Evolutionary conservation across 306 rosid genomes (phyloP).

Genomic region (Chamaecrista fasciculata): DNA sequence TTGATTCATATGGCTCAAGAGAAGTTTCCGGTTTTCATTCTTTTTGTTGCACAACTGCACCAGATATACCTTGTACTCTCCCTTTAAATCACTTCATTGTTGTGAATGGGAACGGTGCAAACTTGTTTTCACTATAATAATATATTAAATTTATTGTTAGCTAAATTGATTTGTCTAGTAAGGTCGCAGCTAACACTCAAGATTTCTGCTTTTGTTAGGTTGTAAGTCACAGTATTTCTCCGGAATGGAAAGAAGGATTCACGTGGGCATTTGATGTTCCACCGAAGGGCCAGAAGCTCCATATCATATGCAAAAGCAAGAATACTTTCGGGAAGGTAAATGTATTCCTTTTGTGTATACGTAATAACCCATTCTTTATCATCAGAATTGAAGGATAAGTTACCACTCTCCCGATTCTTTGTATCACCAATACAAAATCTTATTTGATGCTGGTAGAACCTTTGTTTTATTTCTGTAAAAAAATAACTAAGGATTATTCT

Average conservation of each 20-base stretch:
- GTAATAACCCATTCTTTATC: constrained; percentile 21
- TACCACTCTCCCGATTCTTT: neutral
- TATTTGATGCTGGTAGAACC: neutral
- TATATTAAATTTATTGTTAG: constrained; percentile 8
- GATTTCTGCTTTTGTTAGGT: constrained; percentile 51
- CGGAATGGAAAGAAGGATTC: constrained; percentile 99
- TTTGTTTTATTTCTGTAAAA: neutral
- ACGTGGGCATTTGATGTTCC: constrained; percentile 97
- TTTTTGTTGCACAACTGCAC: neutral
- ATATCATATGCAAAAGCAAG: constrained; percentile 95
- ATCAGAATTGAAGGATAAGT: constrained; percentile 21
- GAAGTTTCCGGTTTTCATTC: no score
- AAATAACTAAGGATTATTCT: neutral
- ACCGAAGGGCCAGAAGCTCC: constrained; percentile 95
- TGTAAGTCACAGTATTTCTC: constrained; percentile 78
- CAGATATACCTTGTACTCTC: neutral
- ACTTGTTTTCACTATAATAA: neutral
- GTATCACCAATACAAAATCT: neutral
- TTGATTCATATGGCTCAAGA: no score
- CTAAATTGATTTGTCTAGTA: constrained; percentile 23
- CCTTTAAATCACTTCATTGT: neutral
- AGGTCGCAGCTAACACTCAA: constrained; percentile 23
- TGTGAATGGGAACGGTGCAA: neutral
- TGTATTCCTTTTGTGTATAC: constrained; percentile 20
- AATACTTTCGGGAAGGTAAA: constrained; percentile 97